These are phyloP conservation scores for Hortaea werneckii DNA, from an alignment of 2,329 filamentous ascomycete species.

Conservation along the genomic window DNA sequence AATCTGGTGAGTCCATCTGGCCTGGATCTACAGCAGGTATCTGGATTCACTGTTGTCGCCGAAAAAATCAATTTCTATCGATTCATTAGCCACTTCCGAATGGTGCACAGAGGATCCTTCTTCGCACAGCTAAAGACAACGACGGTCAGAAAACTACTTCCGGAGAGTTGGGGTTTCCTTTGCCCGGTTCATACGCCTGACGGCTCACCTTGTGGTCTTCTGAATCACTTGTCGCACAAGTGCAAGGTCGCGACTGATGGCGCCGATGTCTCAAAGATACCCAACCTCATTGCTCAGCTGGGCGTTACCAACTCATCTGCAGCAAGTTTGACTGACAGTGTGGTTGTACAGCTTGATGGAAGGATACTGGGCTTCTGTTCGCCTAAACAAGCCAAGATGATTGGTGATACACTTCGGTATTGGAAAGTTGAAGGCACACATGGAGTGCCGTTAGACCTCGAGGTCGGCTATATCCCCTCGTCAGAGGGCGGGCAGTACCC, in stretches of 20 bases:
- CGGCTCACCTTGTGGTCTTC: conserved; percentile 83
- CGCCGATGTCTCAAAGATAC: conserved; percentile 64
- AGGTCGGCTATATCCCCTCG: conserved; percentile 83
- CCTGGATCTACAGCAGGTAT: conserved; percentile 85
- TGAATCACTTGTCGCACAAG: conserved; percentile 93
- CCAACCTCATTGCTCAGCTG: conserved; percentile 64
- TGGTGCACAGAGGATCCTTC: conserved; percentile 98
- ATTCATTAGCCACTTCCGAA: conserved; percentile 97
- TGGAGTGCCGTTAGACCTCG: conserved; percentile 69
- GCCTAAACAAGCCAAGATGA: conserved; percentile 67
- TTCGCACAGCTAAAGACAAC: conserved; percentile 97
- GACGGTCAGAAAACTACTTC: conserved; percentile 85
- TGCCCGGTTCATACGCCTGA: conserved; percentile 97
- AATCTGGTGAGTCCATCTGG: conserved; percentile 87
- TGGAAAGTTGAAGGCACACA: conserved; percentile 91
- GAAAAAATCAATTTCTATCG: conserved; percentile 99
- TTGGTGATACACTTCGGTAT: conserved; percentile 78
- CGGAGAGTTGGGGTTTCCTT: conserved; percentile 96
- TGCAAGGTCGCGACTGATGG: conserved; percentile 74
- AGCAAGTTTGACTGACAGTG: conserved; percentile 69
- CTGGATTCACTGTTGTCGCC: conserved; percentile 90
- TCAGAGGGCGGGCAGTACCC: conserved; percentile 92
- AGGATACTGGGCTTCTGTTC: conserved; percentile 83
- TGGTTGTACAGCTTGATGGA: conserved; percentile 84
- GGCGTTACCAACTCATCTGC: conserved; percentile 69